These are phyloP conservation scores for Lithospermum erythrorhizon DNA, from an alignment of 257 asterid genomes.

Conservation along the genomic window DNA sequence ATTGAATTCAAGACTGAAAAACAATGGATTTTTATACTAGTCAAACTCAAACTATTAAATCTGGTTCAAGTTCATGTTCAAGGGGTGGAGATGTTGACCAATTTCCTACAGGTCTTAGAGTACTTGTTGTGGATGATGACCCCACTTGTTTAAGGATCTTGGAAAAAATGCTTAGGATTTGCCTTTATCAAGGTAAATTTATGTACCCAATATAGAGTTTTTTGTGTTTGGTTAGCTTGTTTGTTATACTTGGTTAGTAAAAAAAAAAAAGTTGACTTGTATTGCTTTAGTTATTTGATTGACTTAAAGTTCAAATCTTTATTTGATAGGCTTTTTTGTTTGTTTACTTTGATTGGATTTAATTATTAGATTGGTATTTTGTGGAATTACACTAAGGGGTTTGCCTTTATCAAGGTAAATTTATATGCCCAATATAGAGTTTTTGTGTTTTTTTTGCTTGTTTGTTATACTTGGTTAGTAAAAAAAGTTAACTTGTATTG, in stretches of 20 bases:
- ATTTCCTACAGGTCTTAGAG: conserved; percentile 52
- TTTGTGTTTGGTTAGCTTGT: background rate
- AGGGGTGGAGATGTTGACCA: conserved; percentile 14
- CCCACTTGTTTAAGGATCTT: conserved; percentile 45
- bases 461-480: background rate
- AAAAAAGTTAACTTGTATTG: too few species aligned
- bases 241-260: background rate
- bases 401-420: conserved; percentile 56
- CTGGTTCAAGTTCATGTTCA: background rate
- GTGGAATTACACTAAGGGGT: conserved; percentile 6
- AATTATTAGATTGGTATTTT: too few species aligned
- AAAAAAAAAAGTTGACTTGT: background rate
- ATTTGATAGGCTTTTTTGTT: background rate
- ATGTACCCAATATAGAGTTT: background rate
- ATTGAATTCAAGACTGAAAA: background rate
- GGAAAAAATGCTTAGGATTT: conserved; percentile 48
- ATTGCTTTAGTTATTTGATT: background rate
- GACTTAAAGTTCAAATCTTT: background rate
- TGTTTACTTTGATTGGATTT: background rate
- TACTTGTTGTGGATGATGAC: conserved; percentile 64
- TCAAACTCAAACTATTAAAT: conserved; percentile 1
- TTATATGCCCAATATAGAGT: background rate
- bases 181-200: conserved; percentile 49
- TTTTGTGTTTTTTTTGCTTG: background rate
- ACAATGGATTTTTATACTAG: background rate